Evolutionary conservation across 129 eudicot species (phyloP), one percentile per base, ranked within the genome.

Genomic region (Helianthus annuus): DNA sequence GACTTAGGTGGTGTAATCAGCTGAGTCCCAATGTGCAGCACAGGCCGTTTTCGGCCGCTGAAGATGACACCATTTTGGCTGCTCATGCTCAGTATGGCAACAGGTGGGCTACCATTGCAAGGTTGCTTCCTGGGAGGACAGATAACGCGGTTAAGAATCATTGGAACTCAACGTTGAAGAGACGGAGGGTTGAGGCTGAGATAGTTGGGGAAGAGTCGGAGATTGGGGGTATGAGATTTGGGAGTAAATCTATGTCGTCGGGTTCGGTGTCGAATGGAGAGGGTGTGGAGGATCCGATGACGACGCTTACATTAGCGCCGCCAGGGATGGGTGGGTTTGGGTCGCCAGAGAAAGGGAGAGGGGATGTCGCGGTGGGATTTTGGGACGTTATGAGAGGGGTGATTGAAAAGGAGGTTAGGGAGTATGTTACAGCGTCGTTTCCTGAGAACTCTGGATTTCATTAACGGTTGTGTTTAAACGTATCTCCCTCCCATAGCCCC

Each of bases 1-100:
- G 97, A 64, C 85, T 91, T 14, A 64, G 97, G 73, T 91, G 97
- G 97, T 91, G 97, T 48, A 91, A 91, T n/a, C 97, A 91, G 79
- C 82, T 91, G 10, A 83, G 97, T 51, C 97, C 97, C 0, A 71
- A 40, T 27, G 95, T 91, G 46, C 86, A 91, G 54, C 97, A 87
- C 86, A 83, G 87, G 6, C 95, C 97, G 4, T 91, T 91, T 74
- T 76, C 95, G 0, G 63, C 74, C 52, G 87, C 64, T 2, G 97
- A 91, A 53, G 97, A 91, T 32, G 88, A 85, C 5, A 62, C 84
- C 29, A 85, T 85, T 12, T 48, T 85, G 73, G 83, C 83, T 15
- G 97, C 97, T 13, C 95, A 85, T 36, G 81, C 82, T 7, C 72
- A 73, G 76, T 82, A 87, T n/a, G 97, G 97, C 0, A 91, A 91